Percentiles rank a stretch among this genome's conserved stretches.
Evolutionary conservation across 371 early-diverging fungal genomes (phyloP).

Genomic region (Actinomortierella ambigua): DNA sequence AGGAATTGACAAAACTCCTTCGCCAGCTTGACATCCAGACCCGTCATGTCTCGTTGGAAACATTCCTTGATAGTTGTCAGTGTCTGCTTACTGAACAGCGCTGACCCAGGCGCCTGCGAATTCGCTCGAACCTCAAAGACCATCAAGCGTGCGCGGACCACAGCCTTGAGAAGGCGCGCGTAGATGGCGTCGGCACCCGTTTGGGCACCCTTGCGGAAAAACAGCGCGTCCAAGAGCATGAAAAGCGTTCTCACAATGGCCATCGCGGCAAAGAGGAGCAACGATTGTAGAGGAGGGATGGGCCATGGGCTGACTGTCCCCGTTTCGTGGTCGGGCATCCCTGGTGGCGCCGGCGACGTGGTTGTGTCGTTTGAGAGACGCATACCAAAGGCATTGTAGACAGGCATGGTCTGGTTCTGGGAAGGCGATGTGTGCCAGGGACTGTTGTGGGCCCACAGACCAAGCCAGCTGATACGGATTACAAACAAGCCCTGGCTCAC

Average conservation of each 20-base stretch:
- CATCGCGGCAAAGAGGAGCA: constrained; percentile 24
- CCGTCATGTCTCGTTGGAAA: constrained; percentile 34
- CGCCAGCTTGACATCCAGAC: constrained; percentile 41
- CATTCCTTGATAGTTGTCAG: constrained; percentile 36
- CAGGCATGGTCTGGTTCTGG: too few species aligned
- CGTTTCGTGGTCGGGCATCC: neutral
- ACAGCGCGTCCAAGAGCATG: constrained; percentile 35
- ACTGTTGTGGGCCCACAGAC: constrained; percentile 38
- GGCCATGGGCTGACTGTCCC: too few species aligned
- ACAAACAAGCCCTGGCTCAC: constrained; percentile 39
- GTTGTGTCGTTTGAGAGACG: neutral
- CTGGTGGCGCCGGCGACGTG: too few species aligned
- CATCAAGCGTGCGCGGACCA: constrained; percentile 25
- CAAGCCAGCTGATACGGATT: constrained; percentile 38
- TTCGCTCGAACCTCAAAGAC: constrained; percentile 29
- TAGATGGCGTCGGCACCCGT: constrained; percentile 34
- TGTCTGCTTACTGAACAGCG: constrained; percentile 31
- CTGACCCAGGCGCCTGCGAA: constrained; percentile 1
- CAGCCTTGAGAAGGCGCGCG: constrained; percentile 19
- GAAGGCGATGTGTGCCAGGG: constrained; percentile 1
- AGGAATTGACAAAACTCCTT: constrained; percentile 47
- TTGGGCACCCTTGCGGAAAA: constrained; percentile 23
- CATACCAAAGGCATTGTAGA: constrained; percentile 2
- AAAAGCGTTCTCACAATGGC: constrained; percentile 26
- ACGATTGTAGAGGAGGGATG: neutral